Evolutionary conservation across 2,329 filamentous ascomycete genomes (phyloP).

Genomic region (Aureobasidium melanogenum): DNA sequence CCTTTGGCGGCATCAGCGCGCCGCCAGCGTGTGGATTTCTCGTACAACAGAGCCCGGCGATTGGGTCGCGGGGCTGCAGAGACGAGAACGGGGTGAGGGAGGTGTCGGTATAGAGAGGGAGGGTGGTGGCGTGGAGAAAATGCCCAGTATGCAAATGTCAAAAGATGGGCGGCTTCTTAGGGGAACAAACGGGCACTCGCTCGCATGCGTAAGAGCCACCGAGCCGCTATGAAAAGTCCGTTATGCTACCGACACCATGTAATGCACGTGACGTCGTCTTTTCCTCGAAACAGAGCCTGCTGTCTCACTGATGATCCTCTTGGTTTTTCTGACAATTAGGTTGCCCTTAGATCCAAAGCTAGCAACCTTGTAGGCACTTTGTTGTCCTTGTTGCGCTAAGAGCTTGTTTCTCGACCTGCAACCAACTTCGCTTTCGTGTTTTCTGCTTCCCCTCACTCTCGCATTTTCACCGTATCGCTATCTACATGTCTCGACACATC

Average conservation of each 20-base stretch:
- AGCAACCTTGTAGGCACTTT: background rate
- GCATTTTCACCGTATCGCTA: background rate
- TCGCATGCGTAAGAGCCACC: constrained; percentile 10
- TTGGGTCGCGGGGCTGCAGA: constrained; percentile 4
- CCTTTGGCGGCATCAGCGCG: constrained; percentile 40
- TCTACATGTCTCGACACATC: background rate
- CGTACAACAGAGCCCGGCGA: constrained; percentile 11
- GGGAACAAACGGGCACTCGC: constrained; percentile 1
- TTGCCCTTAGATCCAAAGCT: background rate
- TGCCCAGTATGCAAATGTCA: constrained; percentile 3
- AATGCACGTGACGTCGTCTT: background rate
- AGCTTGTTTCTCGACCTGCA: background rate
- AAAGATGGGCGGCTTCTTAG: constrained; percentile 6
- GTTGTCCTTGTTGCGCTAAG: background rate
- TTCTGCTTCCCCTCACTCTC: background rate
- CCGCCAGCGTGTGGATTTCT: constrained; percentile 16
- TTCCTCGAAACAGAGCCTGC: background rate
- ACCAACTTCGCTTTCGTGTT: background rate
- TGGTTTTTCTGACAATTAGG: background rate
- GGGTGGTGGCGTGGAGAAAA: constrained; percentile 6
- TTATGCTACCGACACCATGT: constrained; percentile 2
- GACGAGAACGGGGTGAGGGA: background rate
- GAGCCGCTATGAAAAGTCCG: constrained; percentile 8
- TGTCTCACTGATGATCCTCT: background rate
- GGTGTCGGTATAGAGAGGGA: background rate